Base-by-base conservation (phyloP, 1,284 basidiomycete species). In the Tremellales sp. region DNA sequence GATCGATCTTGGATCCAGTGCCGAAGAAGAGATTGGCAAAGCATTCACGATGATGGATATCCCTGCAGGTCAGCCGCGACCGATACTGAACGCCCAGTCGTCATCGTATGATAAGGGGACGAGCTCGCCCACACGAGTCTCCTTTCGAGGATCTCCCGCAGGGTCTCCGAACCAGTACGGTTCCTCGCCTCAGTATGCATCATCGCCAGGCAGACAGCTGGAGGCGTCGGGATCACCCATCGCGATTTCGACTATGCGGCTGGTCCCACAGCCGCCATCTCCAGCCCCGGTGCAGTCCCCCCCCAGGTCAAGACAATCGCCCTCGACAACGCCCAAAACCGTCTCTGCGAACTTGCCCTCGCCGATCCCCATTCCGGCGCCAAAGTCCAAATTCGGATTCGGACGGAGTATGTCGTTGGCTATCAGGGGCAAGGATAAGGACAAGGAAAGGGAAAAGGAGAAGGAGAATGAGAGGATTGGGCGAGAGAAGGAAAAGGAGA, bases 321-420 rank as follows among this genome's bases (percentile, higher is more conserved):
- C 26, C 12, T 25, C 28, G 3, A 9, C 13, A 19, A 16, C 42
- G 22, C 32, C 40, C 16, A 4, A 22, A 9, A 22, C 18, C 2
- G 9, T 19, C 34, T 35, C 34, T 10, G 12, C 14, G 9, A 18
- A 13, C 5, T 35, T 22, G 16, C 31, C 41, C n/a, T 5, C 41
- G 34, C 27, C 27, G 4, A n/a, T 21, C 24, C 28, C 27, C 25
- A 32, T 31, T 39, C 40, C 27, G 5, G 29, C 38, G 24, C 24
- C 18, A 12, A 56, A 51, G 41, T 50, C 60, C 18, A 63, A 61
- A 35, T 40, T 64, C 14, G 53, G 47, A 7, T 62, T 65, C 36
- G 60, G 60, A 0, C 51, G 66, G n/a, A 56, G 52, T 13, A 51
- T 63, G 50, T 54, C 57, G 1, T 31, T 61, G 5, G 53, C 55